Evolutionary conservation across 352 stramenopile genomes (phyloP).

Genomic region (Salisapilia sapeloensis): DNA sequence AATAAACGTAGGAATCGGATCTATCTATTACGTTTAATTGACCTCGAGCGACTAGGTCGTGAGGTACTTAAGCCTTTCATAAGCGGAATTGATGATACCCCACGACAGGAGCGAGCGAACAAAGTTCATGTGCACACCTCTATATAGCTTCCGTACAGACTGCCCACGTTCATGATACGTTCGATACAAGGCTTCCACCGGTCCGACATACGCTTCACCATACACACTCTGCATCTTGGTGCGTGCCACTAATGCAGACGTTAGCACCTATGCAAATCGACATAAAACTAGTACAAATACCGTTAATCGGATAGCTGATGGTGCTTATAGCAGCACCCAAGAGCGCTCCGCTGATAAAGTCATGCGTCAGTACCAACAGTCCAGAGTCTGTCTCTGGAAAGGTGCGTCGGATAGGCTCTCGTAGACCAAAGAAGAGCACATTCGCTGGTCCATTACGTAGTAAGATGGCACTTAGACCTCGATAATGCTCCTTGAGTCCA

Average conservation of each 20-base stretch:
- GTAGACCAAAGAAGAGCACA: slow-evolving; percentile 74
- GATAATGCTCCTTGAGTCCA: slow-evolving; percentile 66
- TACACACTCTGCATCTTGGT: slow-evolving; percentile 77
- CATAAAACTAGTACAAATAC: slow-evolving; percentile 8
- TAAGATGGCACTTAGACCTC: slow-evolving; percentile 59
- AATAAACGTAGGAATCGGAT: no score
- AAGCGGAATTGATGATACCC: slow-evolving; percentile 84
- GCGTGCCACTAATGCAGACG: slow-evolving; percentile 24
- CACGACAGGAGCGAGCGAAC: slow-evolving; percentile 74
- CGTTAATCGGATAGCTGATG: slow-evolving; percentile 70
- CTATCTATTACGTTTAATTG: no score
- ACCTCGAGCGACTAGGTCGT: no score
- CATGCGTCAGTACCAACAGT: slow-evolving; percentile 27
- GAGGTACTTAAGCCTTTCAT: slow-evolving; percentile 63
- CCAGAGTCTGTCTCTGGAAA: slow-evolving; percentile 33
- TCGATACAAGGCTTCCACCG: slow-evolving; percentile 29
- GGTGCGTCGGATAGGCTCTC: slow-evolving; percentile 44
- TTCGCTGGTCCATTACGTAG: slow-evolving; percentile 73
- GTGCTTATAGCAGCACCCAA: slow-evolving; percentile 75
- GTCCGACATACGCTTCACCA: slow-evolving; percentile 35
- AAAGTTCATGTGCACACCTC: slow-evolving; percentile 81
- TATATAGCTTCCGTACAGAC: slow-evolving; percentile 49
- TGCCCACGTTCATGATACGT: slow-evolving; percentile 58
- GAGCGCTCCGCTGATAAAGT: slow-evolving; percentile 76
- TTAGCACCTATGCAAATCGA: not conserved